A percentile compares a stretch with the other conserved stretches of the same genome.
Evolutionary conservation across 177 flowering plant species (phyloP).

Genomic region (Tripterygium wilfordii): DNA sequence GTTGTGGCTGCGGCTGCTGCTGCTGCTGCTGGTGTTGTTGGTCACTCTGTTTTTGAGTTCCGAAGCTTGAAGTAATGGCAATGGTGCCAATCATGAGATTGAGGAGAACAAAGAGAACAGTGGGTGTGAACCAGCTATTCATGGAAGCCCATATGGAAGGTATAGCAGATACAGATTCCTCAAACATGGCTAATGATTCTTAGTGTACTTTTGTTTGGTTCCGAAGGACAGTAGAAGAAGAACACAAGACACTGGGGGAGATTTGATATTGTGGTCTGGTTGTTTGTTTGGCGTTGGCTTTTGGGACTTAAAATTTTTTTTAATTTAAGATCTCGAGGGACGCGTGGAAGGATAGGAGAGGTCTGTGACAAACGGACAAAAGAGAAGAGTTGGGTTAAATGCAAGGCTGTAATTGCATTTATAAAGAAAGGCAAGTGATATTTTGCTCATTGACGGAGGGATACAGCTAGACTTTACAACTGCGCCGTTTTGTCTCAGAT

Average conservation of each 20-base stretch:
- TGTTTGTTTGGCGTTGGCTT: too few species aligned
- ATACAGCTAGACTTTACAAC: neutral
- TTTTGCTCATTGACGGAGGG: too few species aligned
- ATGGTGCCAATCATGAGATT: constrained; percentile 83
- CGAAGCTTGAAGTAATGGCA: constrained; percentile 39
- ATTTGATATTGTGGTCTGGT: too few species aligned
- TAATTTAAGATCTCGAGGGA: constrained; percentile 1
- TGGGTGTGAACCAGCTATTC: constrained; percentile 83
- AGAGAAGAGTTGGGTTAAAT: neutral
- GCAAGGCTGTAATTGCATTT: too few species aligned
- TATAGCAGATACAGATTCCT: constrained; percentile 34
- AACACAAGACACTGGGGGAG: too few species aligned
- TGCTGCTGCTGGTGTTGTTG: constrained; percentile 12
- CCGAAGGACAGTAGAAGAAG: too few species aligned
- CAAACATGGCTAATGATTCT: too few species aligned
- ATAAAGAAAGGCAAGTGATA: too few species aligned
- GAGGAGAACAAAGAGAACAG: constrained; percentile 70
- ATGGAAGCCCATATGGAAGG: constrained; percentile 71
- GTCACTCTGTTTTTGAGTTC: constrained; percentile 12
- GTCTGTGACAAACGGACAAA: constrained; percentile 7
- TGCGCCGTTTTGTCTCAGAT: constrained; percentile 1
- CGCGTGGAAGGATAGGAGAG: neutral
- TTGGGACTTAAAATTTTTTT: too few species aligned
- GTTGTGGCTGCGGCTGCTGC: too few species aligned
- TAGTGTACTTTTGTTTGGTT: too few species aligned